Percentiles rank a stretch among this genome's conserved stretches.
Evolutionary conservation across 2,329 filamentous ascomycete genomes (phyloP).

Genomic region (Epichloe typhina): DNA sequence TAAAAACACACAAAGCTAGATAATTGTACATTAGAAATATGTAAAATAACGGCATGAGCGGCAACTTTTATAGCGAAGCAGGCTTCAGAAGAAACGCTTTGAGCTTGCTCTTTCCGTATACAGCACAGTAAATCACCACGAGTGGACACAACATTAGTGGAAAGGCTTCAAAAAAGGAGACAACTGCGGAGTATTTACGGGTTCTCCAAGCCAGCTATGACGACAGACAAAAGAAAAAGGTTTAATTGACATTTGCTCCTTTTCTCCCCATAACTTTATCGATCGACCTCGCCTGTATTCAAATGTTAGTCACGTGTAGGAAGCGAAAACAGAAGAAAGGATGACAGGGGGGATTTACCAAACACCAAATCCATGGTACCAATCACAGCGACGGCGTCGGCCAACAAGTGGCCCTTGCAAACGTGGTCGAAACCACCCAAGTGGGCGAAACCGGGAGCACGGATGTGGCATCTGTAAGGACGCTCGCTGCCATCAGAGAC

Average conservation of each 20-base stretch:
- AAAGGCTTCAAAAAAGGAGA: slow-evolving; percentile 2
- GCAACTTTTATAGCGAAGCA: neutral
- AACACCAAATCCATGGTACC: slow-evolving; percentile 84
- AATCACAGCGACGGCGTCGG: slow-evolving; percentile 94
- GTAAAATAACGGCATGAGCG: neutral
- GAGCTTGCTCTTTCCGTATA: too few relatives aligned
- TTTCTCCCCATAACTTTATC: slow-evolving; percentile 25
- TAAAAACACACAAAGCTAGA: slow-evolving; percentile 8
- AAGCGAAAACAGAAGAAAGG: neutral
- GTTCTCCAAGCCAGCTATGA: slow-evolving; percentile 20
- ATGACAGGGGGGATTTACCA: slow-evolving; percentile 37
- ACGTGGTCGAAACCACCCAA: slow-evolving; percentile 90
- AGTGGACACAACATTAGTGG: too few relatives aligned
- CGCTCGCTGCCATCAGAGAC: slow-evolving; percentile 94
- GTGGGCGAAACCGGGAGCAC: slow-evolving; percentile 93
- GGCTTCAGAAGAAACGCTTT: too few relatives aligned
- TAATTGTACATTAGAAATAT: neutral
- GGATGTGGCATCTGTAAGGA: slow-evolving; percentile 94
- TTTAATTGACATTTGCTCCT: slow-evolving; percentile 18
- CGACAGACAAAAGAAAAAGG: slow-evolving; percentile 25
- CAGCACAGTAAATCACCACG: too few relatives aligned
- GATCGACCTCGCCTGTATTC: slow-evolving; percentile 45
- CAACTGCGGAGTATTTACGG: slow-evolving; percentile 24
- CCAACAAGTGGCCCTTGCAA: slow-evolving; percentile 79
- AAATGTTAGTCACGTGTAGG: neutral